phyloP scores from a whole-genome alignment of 2,329 filamentous ascomycete genomes.

The Nemania abortiva region DNA sequence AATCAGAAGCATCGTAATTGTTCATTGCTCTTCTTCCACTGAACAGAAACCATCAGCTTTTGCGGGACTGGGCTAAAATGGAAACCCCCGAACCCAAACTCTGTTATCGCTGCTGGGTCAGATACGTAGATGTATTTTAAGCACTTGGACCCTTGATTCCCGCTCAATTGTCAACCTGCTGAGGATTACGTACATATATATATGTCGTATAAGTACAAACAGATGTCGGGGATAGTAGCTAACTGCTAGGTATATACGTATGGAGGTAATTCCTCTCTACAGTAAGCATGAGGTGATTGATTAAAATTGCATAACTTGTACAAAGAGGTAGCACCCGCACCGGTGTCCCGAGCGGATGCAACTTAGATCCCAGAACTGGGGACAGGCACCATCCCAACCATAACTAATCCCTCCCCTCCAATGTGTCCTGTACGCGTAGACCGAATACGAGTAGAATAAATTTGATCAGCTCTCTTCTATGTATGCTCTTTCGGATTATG shows the following conservation, averaged over 20 bases:
- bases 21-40: not conserved
- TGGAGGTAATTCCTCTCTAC: not conserved
- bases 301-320: constrained; percentile 1
- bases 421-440: not conserved
- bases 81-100: constrained; percentile 26
- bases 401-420: not conserved
- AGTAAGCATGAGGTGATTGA: constrained; percentile 5
- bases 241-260: not conserved
- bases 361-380: not conserved
- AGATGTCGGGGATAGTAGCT: not conserved
- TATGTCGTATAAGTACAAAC: not conserved
- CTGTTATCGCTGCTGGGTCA: not conserved
- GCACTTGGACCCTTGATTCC: not conserved
- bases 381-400: not conserved
- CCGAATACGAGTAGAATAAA: not conserved
- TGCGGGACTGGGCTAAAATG: constrained; percentile 34
- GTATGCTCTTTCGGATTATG: not conserved
- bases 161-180: not conserved
- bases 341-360: not conserved
- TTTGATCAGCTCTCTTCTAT: not conserved
- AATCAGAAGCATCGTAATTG: constrained; percentile 37
- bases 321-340: not conserved
- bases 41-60: not conserved
- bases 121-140: not conserved
- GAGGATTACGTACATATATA: not conserved